Evolutionary conservation across 371 early-diverging fungal species (phyloP).

Genomic region (Mucor saturninus): DNA sequence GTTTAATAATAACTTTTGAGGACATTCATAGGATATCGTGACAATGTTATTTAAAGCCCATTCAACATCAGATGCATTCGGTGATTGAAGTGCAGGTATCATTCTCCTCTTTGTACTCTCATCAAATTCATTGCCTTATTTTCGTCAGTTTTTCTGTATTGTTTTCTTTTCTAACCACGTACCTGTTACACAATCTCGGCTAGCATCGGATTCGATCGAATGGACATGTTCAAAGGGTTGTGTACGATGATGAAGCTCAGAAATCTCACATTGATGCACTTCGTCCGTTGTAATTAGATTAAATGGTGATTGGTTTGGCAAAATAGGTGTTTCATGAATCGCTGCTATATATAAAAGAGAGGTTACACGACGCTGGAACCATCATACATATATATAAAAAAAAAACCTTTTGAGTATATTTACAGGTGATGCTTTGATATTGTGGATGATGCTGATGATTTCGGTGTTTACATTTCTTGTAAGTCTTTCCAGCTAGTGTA

Average conservation of each 20-base stretch:
- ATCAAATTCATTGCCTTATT: conserved; percentile 35
- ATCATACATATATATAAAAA: no score
- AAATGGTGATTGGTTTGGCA: conserved; percentile 23
- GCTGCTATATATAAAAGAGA: background rate
- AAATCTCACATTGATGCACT: conserved; percentile 27
- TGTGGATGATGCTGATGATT: conserved; percentile 14
- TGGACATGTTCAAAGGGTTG: conserved; percentile 45
- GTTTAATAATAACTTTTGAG: conserved; percentile 66
- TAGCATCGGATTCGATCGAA: conserved; percentile 26
- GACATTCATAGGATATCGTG: conserved; percentile 68
- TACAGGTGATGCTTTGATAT: background rate
- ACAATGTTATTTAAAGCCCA: conserved; percentile 87
- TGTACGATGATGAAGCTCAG: conserved; percentile 41
- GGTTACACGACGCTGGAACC: background rate
- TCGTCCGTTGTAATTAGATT: conserved; percentile 25
- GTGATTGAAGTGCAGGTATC: conserved; percentile 73
- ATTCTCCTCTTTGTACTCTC: conserved; percentile 69
- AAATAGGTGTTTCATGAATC: conserved; percentile 12
- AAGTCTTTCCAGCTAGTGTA: conserved; percentile 48
- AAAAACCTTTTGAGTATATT: conserved; percentile 4
- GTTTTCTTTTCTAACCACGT: background rate
- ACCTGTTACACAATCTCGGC: conserved; percentile 32
- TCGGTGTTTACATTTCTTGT: conserved; percentile 33
- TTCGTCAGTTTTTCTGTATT: background rate
- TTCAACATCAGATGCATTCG: conserved; percentile 77